These are phyloP conservation scores for Metarhizium rileyi DNA, from an alignment of 2,329 filamentous ascomycete genomes.

Conservation along the genomic window DNA sequence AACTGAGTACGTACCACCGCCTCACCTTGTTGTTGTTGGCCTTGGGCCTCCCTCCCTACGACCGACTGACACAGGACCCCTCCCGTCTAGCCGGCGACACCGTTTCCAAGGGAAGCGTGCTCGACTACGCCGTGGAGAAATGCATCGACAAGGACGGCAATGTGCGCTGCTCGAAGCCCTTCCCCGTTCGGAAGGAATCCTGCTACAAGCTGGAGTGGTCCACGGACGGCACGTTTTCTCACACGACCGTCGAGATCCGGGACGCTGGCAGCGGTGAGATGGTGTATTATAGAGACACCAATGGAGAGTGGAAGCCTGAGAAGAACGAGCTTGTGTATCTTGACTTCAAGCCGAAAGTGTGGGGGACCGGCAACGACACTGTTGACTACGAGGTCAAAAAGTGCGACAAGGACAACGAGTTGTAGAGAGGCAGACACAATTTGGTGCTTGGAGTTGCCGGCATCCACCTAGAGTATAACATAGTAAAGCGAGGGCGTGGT, in stretches of 20 bases:
- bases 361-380: conserved; percentile 32
- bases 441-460: no score
- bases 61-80: neutral
- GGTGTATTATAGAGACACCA: conserved; percentile 34
- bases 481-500: no score
- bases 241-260: conserved; percentile 28
- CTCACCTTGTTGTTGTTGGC: no score
- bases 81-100: conserved; percentile 8
- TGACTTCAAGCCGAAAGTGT: conserved; percentile 37
- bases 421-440: neutral
- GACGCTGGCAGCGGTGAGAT: conserved; percentile 28
- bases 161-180: conserved; percentile 29
- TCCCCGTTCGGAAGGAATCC: conserved; percentile 25
- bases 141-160: conserved; percentile 30
- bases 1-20: conserved; percentile 5
- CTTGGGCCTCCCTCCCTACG: no score
- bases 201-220: conserved; percentile 33
- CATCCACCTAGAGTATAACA: no score
- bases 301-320: conserved; percentile 34
- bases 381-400: conserved; percentile 30
- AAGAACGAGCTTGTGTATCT: conserved; percentile 35
- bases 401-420: conserved; percentile 4
- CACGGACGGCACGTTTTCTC: conserved; percentile 27
- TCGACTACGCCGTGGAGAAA: conserved; percentile 32
- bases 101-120: conserved; percentile 23